These are phyloP conservation scores for Nicotiana paniculata DNA, from an alignment of 257 asterid species.

Conservation along the genomic window DNA sequence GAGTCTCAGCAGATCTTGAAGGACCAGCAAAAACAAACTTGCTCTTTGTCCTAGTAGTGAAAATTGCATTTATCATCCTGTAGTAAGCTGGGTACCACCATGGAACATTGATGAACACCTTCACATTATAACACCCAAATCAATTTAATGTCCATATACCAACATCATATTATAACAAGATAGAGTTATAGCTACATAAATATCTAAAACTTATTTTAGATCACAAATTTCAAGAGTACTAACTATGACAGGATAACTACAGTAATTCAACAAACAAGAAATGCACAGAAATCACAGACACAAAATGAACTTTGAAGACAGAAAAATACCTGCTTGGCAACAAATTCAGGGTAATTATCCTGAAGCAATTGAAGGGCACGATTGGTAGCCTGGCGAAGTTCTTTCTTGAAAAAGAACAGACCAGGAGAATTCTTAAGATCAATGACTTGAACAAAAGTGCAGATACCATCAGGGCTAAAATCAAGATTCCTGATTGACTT, in stretches of 20 bases:
- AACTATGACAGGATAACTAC: not conserved
- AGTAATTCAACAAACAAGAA: not conserved
- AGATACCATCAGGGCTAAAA: slow-evolving; percentile 67
- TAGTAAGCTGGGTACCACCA: slow-evolving; percentile 98
- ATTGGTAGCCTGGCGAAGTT: slow-evolving; percentile 70
- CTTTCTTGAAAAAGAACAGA: slow-evolving; percentile 66
- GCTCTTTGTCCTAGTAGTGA: slow-evolving; percentile 95
- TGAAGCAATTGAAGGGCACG: slow-evolving; percentile 87
- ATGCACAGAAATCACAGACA: not conserved
- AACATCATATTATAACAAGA: not conserved
- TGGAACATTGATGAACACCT: slow-evolving; percentile 95
- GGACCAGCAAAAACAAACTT: slow-evolving; percentile 97
- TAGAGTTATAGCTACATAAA: too few relatives aligned
- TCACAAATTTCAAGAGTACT: not conserved
- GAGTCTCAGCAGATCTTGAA: slow-evolving; percentile 77
- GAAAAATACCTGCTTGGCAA: slow-evolving; percentile 76
- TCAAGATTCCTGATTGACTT: slow-evolving; percentile 72
- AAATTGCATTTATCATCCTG: slow-evolving; percentile 78
- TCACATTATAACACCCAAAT: not conserved
- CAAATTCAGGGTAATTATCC: slow-evolving; percentile 95
- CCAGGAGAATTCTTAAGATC: slow-evolving; percentile 92
- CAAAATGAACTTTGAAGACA: not conserved
- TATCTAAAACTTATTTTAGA: too few relatives aligned
- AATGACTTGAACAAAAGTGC: slow-evolving; percentile 78
- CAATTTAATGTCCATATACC: not conserved